Evolutionary conservation across 2,329 filamentous ascomycete genomes (phyloP).

Genomic region (Fusarium torulosum): DNA sequence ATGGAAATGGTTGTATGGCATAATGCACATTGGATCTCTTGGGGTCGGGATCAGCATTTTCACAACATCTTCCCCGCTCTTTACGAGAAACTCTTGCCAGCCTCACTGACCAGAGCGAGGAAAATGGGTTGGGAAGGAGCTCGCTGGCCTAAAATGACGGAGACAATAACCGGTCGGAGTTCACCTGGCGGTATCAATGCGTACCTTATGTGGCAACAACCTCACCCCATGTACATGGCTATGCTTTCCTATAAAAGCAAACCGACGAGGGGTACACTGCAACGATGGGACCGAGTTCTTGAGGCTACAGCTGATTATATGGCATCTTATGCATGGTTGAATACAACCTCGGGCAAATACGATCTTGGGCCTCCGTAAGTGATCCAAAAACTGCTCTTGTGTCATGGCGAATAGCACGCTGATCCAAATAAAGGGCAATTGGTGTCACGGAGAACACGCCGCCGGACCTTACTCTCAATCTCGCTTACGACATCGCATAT

Average conservation of each 20-base stretch:
- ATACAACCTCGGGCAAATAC: constrained; percentile 63
- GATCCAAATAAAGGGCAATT: constrained; percentile 49
- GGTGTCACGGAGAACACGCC: constrained; percentile 68
- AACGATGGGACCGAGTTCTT: constrained; percentile 66
- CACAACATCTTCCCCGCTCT: constrained; percentile 56
- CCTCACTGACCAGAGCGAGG: constrained; percentile 54
- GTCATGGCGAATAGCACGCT: not conserved
- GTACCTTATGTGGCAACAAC: constrained; percentile 71
- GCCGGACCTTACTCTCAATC: constrained; percentile 68
- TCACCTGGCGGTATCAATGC: constrained; percentile 69
- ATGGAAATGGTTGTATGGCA: constrained; percentile 61
- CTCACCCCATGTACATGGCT: constrained; percentile 71
- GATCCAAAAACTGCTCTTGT: no score
- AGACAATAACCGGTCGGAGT: constrained; percentile 42
- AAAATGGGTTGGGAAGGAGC: constrained; percentile 60
- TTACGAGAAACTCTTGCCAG: constrained; percentile 61
- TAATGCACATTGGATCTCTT: constrained; percentile 56
- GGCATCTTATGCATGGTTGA: constrained; percentile 68
- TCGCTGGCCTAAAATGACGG: constrained; percentile 57
- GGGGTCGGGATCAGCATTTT: constrained; percentile 55
- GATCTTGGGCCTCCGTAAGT: constrained; percentile 59
- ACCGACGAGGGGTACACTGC: constrained; percentile 55
- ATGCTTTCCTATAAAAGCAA: constrained; percentile 57
- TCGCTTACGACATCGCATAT: constrained; percentile 71
- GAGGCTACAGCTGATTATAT: constrained; percentile 69